These are phyloP conservation scores for Pyricularia grisea DNA, from an alignment of 2,329 filamentous ascomycete genomes.

Conservation along the genomic window DNA sequence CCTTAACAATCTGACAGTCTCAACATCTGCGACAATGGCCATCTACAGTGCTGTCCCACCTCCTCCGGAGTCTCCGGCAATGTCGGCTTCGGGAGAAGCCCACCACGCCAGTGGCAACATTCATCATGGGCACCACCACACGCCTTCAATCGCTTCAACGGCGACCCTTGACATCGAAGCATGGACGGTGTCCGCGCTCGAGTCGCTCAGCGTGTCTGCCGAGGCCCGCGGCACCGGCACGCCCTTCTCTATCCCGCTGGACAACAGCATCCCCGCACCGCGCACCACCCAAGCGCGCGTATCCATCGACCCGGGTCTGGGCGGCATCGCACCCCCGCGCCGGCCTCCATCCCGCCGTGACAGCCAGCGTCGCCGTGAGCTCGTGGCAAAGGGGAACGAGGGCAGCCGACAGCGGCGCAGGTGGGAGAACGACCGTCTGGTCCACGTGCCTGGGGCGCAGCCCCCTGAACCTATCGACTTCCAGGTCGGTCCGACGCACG, in stretches of 20 bases:
- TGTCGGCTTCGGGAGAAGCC: constrained; percentile 7
- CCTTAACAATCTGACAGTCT: background rate
- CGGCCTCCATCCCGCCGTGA: constrained; percentile 42
- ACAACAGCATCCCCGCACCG: constrained; percentile 34
- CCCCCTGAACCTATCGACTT: constrained; percentile 78
- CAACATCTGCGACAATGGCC: constrained; percentile 26
- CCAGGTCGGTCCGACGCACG: constrained; percentile 73
- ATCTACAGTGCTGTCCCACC: constrained; percentile 45
- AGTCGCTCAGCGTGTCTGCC: constrained; percentile 45
- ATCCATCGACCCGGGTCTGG: constrained; percentile 12
- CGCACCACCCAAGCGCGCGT: constrained; percentile 12
- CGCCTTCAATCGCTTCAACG: constrained; percentile 17
- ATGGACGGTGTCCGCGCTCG: constrained; percentile 53
- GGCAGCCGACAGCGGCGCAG: constrained; percentile 76
- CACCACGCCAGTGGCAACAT: constrained; percentile 2
- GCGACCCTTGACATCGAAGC: constrained; percentile 51
- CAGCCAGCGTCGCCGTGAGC: constrained; percentile 55
- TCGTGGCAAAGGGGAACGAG: constrained; percentile 79
- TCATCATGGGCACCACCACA: constrained; percentile 11
- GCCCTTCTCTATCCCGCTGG: constrained; percentile 66
- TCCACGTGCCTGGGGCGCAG: constrained; percentile 77
- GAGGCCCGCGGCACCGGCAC: constrained; percentile 50
- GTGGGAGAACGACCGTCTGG: constrained; percentile 92
- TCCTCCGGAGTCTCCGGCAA: constrained; percentile 26
- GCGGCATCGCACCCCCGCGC: constrained; percentile 22